These are phyloP conservation scores for Termitomyces sp. DNA, from an alignment of 768 basidiomycete species.

Conservation along the genomic window DNA sequence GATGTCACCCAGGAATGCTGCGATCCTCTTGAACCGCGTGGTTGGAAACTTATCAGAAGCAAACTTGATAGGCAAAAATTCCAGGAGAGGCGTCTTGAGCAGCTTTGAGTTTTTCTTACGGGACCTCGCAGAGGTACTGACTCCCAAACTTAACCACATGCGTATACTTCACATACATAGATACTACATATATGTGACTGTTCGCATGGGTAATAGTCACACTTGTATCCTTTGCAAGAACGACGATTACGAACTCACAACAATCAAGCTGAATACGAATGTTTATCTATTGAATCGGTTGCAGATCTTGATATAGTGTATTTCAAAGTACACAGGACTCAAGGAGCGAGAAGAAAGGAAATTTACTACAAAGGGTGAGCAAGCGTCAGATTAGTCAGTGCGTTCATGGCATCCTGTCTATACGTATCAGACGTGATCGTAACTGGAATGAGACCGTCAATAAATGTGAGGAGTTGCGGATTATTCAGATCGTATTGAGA, in stretches of 20 bases:
- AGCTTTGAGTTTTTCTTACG: conserved; percentile 30
- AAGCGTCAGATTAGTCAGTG: conserved; percentile 26
- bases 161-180: too few species aligned
- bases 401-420: conserved; percentile 31
- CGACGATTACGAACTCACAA: too few species aligned
- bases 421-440: conserved; percentile 37
- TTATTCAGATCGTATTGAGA: conserved; percentile 31
- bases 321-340: neutral
- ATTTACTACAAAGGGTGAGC: conserved; percentile 22
- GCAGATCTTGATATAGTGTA: neutral
- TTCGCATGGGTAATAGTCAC: too few species aligned
- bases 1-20: conserved; percentile 43
- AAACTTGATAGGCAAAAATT: conserved; percentile 38
- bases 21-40: conserved; percentile 45
- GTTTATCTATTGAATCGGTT: neutral
- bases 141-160: conserved; percentile 7
- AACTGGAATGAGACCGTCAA: conserved; percentile 26
- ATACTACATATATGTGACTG: too few species aligned
- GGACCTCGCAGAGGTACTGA: conserved; percentile 34
- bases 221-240: too few species aligned
- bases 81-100: conserved; percentile 37
- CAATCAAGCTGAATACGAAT: too few species aligned
- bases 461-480: conserved; percentile 34
- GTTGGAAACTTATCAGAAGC: conserved; percentile 16
- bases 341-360: neutral